Evolutionary conservation across 169 alveolate genomes (phyloP).

Genomic region (Babesia ovis): DNA sequence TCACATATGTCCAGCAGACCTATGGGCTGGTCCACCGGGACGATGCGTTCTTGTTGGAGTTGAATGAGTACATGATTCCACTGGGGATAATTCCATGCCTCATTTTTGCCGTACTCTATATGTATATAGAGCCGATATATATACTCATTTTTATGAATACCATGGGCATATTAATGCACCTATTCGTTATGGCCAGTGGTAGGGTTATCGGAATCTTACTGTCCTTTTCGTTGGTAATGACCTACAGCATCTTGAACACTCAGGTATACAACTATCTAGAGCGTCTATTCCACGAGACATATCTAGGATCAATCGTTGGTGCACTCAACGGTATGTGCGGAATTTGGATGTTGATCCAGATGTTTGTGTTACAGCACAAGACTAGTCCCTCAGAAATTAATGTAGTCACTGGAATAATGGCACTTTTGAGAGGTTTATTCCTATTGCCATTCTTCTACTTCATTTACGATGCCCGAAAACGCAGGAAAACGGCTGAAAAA

Average conservation of each 20-base stretch:
- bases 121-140: slow-evolving; percentile 28
- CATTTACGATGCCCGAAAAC: too few relatives aligned
- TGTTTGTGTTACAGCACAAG: neutral
- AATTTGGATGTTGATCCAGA: slow-evolving; percentile 41
- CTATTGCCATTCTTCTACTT: neutral
- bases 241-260: slow-evolving; percentile 55
- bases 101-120: slow-evolving; percentile 28
- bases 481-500: too few relatives aligned
- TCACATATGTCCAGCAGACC: slow-evolving; percentile 58
- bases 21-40: slow-evolving; percentile 27
- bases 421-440: neutral
- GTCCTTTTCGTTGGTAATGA: slow-evolving; percentile 15
- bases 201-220: slow-evolving; percentile 26
- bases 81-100: slow-evolving; percentile 50
- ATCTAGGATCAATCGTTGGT: slow-evolving; percentile 54
- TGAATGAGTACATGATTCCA: slow-evolving; percentile 57
- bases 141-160: slow-evolving; percentile 23
- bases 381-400: neutral
- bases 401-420: neutral
- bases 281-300: slow-evolving; percentile 23
- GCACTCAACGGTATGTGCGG: slow-evolving; percentile 61
- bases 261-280: slow-evolving; percentile 64
- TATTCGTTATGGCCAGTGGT: slow-evolving; percentile 7
- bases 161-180: slow-evolving; percentile 31
- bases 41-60: slow-evolving; percentile 11